Conservation (phyloP, 116 monocot genomes). For the Dioscorea cayenensis region DNA sequence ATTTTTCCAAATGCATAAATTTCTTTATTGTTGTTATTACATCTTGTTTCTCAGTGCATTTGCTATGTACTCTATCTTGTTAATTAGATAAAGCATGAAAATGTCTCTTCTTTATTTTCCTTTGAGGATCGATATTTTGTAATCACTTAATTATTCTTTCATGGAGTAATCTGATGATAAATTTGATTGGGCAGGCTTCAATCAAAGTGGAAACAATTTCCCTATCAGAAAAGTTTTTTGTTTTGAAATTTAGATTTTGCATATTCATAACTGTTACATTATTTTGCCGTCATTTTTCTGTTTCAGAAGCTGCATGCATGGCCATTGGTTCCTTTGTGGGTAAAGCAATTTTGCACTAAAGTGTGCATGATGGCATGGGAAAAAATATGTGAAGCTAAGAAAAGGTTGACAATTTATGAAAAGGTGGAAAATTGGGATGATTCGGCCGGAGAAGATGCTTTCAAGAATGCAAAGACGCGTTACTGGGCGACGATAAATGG, state of each 20-base stretch:
- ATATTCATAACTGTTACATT: background rate
- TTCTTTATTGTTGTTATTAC: too few species aligned
- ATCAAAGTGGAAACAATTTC: too few species aligned
- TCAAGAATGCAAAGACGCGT: constrained; percentile 50
- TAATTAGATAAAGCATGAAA: too few species aligned
- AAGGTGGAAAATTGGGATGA: constrained; percentile 66
- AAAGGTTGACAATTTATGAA: constrained; percentile 18
- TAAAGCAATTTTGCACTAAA: constrained; percentile 51
- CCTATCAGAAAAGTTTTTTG: background rate
- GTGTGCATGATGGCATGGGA: constrained; percentile 59
- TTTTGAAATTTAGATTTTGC: background rate
- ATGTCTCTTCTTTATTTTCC: too few species aligned
- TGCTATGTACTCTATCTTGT: too few species aligned
- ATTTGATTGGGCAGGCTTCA: too few species aligned
- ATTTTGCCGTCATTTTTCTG: background rate
- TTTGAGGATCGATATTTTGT: too few species aligned
- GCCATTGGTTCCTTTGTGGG: constrained; percentile 48
- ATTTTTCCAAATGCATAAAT: too few species aligned
- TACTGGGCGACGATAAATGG: constrained; percentile 57
- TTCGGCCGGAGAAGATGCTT: constrained; percentile 56
- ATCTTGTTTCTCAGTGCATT: too few species aligned
- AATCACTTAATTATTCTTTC: background rate
- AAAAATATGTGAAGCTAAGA: constrained; percentile 40
- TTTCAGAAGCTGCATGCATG: constrained; percentile 17
- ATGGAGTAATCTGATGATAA: too few species aligned